phyloP scores from a whole-genome alignment of 1,139 yeast genomes.

The Insectozyma bohioensis region DNA sequence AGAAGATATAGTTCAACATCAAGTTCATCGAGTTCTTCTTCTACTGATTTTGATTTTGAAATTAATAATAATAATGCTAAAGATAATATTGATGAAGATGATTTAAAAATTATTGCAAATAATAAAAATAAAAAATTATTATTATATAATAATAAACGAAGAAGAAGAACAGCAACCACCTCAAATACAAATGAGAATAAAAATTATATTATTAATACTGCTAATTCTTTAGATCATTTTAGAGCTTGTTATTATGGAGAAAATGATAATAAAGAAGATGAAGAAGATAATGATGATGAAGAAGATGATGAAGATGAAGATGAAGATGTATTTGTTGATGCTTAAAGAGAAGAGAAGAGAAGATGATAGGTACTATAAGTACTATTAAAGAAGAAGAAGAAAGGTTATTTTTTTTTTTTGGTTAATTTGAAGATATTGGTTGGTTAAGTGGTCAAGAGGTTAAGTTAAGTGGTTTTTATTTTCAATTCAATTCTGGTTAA shows the following conservation, averaged over 20 bases:
- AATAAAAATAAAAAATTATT: too few relatives aligned
- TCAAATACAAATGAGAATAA: background rate
- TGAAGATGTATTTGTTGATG: conserved; percentile 29
- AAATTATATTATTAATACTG: too few relatives aligned
- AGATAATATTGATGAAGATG: background rate
- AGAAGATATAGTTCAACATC: conserved; percentile 23
- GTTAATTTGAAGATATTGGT: too few relatives aligned
- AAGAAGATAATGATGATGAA: background rate
- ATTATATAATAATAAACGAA: background rate
- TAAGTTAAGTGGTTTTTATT: too few relatives aligned
- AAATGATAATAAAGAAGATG: background rate
- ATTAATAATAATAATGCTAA: background rate
- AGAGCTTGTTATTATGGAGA: background rate
- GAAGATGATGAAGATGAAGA: conserved; percentile 11
- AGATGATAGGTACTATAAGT: too few relatives aligned
- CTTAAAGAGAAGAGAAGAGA: conserved; percentile 13
- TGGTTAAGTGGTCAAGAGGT: too few relatives aligned
- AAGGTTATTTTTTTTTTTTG: conserved; percentile 3
- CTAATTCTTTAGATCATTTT: too few relatives aligned
- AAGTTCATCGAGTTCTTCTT: background rate
- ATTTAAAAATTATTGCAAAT: background rate
- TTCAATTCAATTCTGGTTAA: too few relatives aligned
- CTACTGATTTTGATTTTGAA: background rate
- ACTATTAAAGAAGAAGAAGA: background rate
- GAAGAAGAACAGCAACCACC: background rate